phyloP scores from a whole-genome alignment of 2,329 filamentous ascomycete genomes.

The Parastagonospora avenae region DNA sequence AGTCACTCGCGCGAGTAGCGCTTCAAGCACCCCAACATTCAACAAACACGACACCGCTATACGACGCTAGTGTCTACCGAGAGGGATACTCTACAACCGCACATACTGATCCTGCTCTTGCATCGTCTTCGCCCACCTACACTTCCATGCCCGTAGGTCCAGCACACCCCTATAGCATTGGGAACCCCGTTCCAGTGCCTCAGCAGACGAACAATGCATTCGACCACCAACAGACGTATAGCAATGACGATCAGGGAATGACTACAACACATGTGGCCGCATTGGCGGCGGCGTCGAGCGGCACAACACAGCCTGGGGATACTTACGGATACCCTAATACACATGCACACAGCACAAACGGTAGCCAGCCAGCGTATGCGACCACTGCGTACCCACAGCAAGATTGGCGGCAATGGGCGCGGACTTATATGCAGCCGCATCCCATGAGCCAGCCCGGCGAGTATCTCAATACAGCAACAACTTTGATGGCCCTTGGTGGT shows the following conservation, averaged over 20 bases:
- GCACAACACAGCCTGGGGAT: constrained; percentile 23
- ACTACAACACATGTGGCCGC: constrained; percentile 37
- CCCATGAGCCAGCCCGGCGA: constrained; percentile 30
- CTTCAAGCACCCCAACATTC: constrained; percentile 36
- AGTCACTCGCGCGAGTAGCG: constrained; percentile 48
- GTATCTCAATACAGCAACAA: constrained; percentile 47
- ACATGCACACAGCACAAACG: constrained; percentile 25
- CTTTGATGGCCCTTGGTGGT: constrained; percentile 46
- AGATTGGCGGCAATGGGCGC: constrained; percentile 45
- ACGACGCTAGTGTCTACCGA: constrained; percentile 30
- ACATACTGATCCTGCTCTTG: constrained; percentile 26
- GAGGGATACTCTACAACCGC: constrained; percentile 28
- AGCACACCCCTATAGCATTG: constrained; percentile 34
- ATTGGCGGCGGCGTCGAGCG: constrained; percentile 30
- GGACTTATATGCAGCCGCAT: constrained; percentile 37
- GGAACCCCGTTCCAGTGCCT: constrained; percentile 23
- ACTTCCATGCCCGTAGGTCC: constrained; percentile 13
- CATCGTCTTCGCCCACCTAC: constrained; percentile 28
- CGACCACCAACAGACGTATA: constrained; percentile 37
- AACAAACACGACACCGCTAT: constrained; percentile 18
- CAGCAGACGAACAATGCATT: constrained; percentile 29
- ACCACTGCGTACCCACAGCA: constrained; percentile 32
- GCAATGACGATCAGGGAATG: constrained; percentile 32
- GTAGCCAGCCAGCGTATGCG: constrained; percentile 24
- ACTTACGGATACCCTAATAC: constrained; percentile 31